Percentiles rank a stretch among this genome's conserved stretches.
Evolutionary conservation across 2,329 filamentous ascomycete genomes (phyloP).

Genomic region (Endoconidiophora laricicola): DNA sequence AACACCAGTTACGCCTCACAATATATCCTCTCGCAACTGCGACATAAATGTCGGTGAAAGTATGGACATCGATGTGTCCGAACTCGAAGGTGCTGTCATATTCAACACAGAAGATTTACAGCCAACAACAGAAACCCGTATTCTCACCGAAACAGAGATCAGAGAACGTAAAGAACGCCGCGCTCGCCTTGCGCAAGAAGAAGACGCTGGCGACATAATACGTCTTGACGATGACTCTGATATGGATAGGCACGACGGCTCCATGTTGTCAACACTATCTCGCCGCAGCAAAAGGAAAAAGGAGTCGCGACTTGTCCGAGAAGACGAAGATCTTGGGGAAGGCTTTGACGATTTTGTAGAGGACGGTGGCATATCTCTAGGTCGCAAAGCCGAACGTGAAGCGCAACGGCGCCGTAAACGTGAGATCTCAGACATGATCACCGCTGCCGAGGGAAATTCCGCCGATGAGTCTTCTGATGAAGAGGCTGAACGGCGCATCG

Average conservation of each 20-base stretch:
- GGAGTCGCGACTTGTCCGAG: constrained; percentile 58
- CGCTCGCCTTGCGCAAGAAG: constrained; percentile 53
- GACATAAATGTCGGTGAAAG: constrained; percentile 27
- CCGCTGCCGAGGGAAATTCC: constrained; percentile 53
- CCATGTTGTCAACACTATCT: constrained; percentile 6
- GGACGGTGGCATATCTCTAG: constrained; percentile 63
- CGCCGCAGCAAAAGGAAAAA: constrained; percentile 37
- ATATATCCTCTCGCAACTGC: constrained; percentile 30
- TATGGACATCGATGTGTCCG: constrained; percentile 41
- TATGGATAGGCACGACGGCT: constrained; percentile 18
- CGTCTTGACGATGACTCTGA: constrained; percentile 36
- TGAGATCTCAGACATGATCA: constrained; percentile 72
- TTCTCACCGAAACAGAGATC: constrained; percentile 74
- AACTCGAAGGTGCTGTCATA: constrained; percentile 47
- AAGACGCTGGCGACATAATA: constrained; percentile 43
- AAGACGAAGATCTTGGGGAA: constrained; percentile 86
- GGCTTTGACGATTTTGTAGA: constrained; percentile 87
- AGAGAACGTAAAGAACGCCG: constrained; percentile 79
- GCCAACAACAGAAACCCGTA: constrained; percentile 27
- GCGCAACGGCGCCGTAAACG: constrained; percentile 47
- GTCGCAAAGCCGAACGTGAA: constrained; percentile 62
- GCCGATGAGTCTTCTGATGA: constrained; percentile 52
- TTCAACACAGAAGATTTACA: constrained; percentile 32
- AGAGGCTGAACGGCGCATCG: constrained; percentile 54
- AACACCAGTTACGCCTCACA: constrained; percentile 66